Evolutionary conservation across 495 filamentous ascomycete species (phyloP).

Genomic region (Xeromyces bisporus): DNA sequence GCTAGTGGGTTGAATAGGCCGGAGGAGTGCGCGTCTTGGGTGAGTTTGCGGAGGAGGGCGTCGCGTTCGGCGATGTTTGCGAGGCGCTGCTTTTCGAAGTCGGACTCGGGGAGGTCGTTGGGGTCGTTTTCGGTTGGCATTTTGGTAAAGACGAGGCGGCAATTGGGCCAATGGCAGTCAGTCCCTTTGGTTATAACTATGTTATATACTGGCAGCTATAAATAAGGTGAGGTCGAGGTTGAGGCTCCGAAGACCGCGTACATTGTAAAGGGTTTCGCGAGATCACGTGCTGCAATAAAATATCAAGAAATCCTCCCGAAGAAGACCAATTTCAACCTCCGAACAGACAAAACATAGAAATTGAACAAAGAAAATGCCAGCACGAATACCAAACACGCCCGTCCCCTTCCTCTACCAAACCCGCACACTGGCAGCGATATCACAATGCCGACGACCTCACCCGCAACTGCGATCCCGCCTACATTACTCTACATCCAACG

Average conservation of each 20-base stretch:
- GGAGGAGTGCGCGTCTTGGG: conserved; percentile 34
- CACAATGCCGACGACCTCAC: conserved; percentile 3
- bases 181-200: too few relatives aligned
- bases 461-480: conserved; percentile 4
- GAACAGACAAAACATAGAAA: too few relatives aligned
- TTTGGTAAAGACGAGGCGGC: not conserved
- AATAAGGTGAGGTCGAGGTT: too few relatives aligned
- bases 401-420: conserved; percentile 58
- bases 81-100: conserved; percentile 54
- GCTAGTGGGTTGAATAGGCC: conserved; percentile 29
- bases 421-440: conserved; percentile 30
- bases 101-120: conserved; percentile 44
- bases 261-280: too few relatives aligned
- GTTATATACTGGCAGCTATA: too few relatives aligned
- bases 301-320: too few relatives aligned
- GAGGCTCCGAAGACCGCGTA: too few relatives aligned
- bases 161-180: too few relatives aligned
- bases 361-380: conserved; percentile 8
- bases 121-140: conserved; percentile 7
- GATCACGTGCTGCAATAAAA: too few relatives aligned
- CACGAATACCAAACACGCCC: conserved; percentile 15
- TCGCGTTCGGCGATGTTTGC: conserved; percentile 61
- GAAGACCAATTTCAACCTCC: too few relatives aligned
- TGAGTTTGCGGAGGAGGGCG: conserved; percentile 43
- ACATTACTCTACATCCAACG: conserved; percentile 1